Percentiles rank a stretch among this genome's conserved stretches.
These are phyloP conservation scores for Trypanosoma scelopori DNA, from an alignment of 208 protist genomes.

Conservation along the genomic window DNA sequence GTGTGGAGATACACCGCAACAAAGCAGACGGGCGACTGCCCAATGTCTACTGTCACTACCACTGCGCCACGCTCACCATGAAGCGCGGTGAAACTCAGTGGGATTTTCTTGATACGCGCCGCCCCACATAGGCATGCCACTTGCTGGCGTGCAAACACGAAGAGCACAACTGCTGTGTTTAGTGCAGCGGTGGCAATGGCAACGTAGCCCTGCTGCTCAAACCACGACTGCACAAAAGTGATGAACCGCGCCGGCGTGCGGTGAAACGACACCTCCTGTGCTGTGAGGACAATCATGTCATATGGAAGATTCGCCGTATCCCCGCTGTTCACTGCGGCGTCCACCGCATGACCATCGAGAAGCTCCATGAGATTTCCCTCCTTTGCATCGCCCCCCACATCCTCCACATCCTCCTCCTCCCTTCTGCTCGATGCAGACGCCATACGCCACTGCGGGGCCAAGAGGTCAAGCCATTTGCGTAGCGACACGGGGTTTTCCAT, in stretches of 20 bases:
- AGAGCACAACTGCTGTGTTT: constrained; percentile 12
- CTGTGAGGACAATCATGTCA: constrained; percentile 17
- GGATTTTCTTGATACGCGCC: constrained; percentile 9
- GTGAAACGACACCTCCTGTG: constrained; percentile 15
- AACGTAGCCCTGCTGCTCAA: constrained; percentile 13
- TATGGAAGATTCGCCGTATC: background rate
- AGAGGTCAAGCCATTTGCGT: constrained; percentile 10
- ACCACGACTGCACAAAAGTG: constrained; percentile 9
- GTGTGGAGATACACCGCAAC: constrained; percentile 14
- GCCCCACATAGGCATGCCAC: constrained; percentile 21
- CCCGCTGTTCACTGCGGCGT: background rate
- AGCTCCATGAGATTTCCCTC: background rate
- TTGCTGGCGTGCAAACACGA: constrained; percentile 12
- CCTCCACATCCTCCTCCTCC: background rate
- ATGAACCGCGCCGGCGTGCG: constrained; percentile 10
- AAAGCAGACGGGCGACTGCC: constrained; percentile 20
- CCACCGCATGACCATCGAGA: background rate
- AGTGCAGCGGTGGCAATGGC: background rate
- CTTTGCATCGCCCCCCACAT: background rate
- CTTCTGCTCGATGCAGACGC: background rate
- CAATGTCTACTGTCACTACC: constrained; percentile 10
- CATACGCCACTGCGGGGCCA: background rate
- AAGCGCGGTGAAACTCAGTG: constrained; percentile 3
- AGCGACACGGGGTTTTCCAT: constrained; percentile 13
- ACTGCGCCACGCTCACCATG: constrained; percentile 19